Evolutionary conservation across 2,329 filamentous ascomycete species (phyloP).

Genomic region (Trichoderma sp.): DNA sequence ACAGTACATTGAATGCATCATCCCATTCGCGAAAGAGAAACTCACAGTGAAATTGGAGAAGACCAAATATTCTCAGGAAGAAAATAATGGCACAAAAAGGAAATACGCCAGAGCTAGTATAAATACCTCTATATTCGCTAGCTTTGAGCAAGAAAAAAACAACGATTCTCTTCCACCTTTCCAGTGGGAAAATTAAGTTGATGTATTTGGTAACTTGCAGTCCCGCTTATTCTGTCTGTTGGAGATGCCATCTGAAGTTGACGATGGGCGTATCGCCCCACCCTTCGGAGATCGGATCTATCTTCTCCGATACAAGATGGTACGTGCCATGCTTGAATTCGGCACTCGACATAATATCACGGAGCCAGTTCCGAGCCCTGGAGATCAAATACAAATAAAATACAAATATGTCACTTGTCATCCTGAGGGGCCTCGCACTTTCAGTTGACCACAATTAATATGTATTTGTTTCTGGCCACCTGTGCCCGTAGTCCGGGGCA

Average conservation of each 20-base stretch:
- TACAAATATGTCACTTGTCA: background rate
- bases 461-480: background rate
- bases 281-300: conserved; percentile 13
- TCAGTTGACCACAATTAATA: background rate
- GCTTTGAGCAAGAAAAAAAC: background rate
- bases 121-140: background rate
- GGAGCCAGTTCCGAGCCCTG: background rate
- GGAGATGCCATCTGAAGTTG: background rate
- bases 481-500: background rate
- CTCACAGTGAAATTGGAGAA: background rate
- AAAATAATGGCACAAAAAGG: background rate
- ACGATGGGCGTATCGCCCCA: background rate
- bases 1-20: background rate
- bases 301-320: background rate
- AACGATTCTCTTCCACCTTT: background rate
- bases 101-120: background rate
- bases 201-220: background rate
- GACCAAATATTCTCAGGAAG: background rate
- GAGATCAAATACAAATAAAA: background rate
- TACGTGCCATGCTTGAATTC: background rate
- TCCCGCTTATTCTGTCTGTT: background rate
- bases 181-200: background rate
- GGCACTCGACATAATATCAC: background rate
- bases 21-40: background rate
- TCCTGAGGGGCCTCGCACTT: too few relatives aligned